Evolutionary conservation across 2,329 filamentous ascomycete species (phyloP).

Genomic region (Colletotrichum chlorophyti): DNA sequence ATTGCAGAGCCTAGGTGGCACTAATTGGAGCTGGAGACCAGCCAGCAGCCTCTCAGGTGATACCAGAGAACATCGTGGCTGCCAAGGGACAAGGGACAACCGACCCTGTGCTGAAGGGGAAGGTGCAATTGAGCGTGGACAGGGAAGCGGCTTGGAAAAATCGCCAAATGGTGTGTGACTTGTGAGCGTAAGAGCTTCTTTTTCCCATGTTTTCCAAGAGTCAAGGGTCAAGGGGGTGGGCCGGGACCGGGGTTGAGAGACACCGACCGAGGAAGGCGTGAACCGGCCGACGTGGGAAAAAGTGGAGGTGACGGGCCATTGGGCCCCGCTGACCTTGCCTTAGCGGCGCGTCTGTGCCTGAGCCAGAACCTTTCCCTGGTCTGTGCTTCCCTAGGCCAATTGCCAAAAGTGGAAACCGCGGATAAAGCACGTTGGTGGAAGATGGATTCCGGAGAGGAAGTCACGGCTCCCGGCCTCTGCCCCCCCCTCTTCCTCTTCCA

Average conservation of each 20-base stretch:
- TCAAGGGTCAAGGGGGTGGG: conserved; percentile 1
- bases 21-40: not conserved
- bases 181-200: no score
- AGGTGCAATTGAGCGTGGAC: conserved; percentile 15
- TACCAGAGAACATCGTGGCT: conserved; percentile 15
- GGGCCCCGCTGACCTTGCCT: conserved; percentile 10
- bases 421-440: not conserved
- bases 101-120: conserved; percentile 10
- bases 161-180: not conserved
- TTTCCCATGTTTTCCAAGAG: no score
- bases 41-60: not conserved
- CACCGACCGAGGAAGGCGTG: no score
- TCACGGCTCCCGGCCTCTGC: no score
- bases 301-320: not conserved
- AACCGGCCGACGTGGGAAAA: not conserved
- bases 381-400: conserved; percentile 2
- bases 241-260: conserved; percentile 8
- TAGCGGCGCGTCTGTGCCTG: conserved; percentile 17
- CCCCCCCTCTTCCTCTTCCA: no score
- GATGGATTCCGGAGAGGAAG: conserved; percentile 10
- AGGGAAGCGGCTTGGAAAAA: not conserved
- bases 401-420: not conserved
- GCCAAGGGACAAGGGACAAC: conserved; percentile 17
- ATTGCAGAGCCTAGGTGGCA: no score
- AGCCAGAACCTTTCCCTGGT: not conserved